A percentile compares a stretch with the other conserved stretches of the same genome.
These are phyloP conservation scores for Dittrichia graveolens DNA, from an alignment of 129 eudicot species.

Conservation along the genomic window DNA sequence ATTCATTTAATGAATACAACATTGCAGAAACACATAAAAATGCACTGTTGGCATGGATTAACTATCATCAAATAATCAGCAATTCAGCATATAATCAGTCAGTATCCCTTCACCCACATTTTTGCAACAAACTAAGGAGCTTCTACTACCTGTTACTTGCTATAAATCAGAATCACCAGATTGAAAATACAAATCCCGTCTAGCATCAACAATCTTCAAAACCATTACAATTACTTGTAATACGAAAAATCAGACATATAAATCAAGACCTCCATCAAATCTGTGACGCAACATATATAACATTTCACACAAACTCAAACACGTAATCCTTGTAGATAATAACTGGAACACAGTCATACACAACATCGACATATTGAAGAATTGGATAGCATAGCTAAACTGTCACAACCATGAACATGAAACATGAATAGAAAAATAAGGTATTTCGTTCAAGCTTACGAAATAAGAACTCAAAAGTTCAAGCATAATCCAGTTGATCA, in stretches of 20 bases:
- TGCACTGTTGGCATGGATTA: neutral
- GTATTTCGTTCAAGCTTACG: neutral
- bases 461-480: neutral
- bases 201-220: neutral
- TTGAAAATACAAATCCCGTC: neutral
- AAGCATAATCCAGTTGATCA: neutral
- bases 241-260: neutral
- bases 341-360: neutral
- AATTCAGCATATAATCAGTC: neutral
- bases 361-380: neutral
- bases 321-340: neutral
- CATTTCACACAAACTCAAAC: neutral
- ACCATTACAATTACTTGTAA: neutral
- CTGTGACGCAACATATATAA: neutral
- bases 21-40: neutral
- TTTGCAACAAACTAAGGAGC: neutral
- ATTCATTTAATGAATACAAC: neutral
- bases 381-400: neutral
- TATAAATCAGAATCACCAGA: slow-evolving; percentile 11
- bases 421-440: neutral
- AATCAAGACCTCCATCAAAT: slow-evolving; percentile 3
- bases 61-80: neutral
- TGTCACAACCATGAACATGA: neutral
- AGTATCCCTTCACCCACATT: neutral
- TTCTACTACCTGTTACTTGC: neutral